These are phyloP conservation scores for Alternaria panax DNA, from an alignment of 2,329 filamentous ascomycete species.

Conservation along the genomic window DNA sequence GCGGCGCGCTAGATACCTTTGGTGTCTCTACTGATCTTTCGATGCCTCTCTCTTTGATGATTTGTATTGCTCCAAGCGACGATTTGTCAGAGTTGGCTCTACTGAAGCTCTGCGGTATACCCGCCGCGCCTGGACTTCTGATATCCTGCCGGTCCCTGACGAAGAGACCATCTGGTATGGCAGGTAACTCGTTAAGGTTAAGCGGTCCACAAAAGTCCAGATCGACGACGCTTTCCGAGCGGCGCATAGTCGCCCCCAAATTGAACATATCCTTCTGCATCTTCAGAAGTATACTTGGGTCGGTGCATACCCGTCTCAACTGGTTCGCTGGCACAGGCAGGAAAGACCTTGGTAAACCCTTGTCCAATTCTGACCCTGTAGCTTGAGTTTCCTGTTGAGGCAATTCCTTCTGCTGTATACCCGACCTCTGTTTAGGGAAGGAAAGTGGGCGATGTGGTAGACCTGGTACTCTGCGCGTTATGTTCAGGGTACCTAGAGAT, in stretches of 20 bases:
- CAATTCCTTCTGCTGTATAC: not conserved
- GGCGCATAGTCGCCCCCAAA: slow-evolving; percentile 11
- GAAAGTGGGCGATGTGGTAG: not conserved
- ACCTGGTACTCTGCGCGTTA: not conserved
- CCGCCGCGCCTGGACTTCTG: not conserved
- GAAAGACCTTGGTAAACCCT: not conserved
- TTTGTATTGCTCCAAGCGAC: not conserved
- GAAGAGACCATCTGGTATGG: slow-evolving; percentile 2
- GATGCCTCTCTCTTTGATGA: not conserved
- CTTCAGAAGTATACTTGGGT: slow-evolving; percentile 4
- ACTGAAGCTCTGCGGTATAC: not conserved
- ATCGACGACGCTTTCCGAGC: slow-evolving; percentile 14
- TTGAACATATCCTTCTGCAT: slow-evolving; percentile 20
- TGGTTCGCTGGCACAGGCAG: not conserved
- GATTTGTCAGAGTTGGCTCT: slow-evolving; percentile 2
- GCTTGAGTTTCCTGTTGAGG: not conserved
- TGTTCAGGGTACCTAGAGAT: not conserved
- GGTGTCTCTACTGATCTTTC: not conserved
- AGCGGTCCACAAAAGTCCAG: slow-evolving; percentile 3
- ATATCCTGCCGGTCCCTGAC: not conserved
- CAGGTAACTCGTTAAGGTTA: slow-evolving; percentile 12
- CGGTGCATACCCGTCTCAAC: not conserved
- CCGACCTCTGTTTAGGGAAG: not conserved
- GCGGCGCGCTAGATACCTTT: not conserved
- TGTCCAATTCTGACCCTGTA: not conserved